Percentiles rank a stretch among this genome's conserved stretches.
phyloP scores from a whole-genome alignment of 345 rosid genomes.

The Eucalyptus rudis region DNA sequence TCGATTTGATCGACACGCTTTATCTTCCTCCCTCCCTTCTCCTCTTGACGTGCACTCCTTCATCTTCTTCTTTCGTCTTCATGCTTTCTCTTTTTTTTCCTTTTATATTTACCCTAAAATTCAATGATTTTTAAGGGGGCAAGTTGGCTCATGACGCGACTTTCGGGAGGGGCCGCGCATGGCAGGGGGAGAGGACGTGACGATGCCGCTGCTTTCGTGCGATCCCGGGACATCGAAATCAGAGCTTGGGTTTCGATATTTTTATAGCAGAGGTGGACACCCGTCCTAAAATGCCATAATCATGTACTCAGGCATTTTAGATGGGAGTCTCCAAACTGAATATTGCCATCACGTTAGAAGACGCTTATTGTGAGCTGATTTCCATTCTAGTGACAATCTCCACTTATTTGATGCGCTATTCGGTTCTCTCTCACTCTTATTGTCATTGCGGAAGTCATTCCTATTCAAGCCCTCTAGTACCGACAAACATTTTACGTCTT shows the following conservation, averaged over 20 bases:
- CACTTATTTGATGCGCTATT: no score
- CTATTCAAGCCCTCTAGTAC: rapidly evolving
- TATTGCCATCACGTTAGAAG: neutral
- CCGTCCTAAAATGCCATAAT: neutral
- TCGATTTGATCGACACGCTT: neutral
- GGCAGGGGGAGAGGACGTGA: neutral
- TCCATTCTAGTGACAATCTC: neutral
- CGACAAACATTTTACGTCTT: rapidly evolving
- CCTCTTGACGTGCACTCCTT: neutral
- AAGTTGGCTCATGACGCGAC: neutral
- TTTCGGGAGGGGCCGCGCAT: neutral
- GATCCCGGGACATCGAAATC: neutral
- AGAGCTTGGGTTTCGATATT: neutral
- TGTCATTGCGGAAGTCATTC: neutral
- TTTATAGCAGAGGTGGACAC: neutral
- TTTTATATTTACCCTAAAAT: neutral
- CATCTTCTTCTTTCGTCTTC: neutral
- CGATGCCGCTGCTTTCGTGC: neutral
- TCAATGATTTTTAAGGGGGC: neutral
- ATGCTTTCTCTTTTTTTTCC: neutral
- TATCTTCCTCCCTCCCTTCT: neutral
- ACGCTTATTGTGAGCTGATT: rapidly evolving
- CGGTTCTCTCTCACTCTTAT: no score
- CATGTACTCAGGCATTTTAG: no score
- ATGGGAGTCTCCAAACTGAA: no score